Evolutionary conservation across 805 yeast species (phyloP).

Genomic region (Wickerhamiella sorbophila): DNA sequence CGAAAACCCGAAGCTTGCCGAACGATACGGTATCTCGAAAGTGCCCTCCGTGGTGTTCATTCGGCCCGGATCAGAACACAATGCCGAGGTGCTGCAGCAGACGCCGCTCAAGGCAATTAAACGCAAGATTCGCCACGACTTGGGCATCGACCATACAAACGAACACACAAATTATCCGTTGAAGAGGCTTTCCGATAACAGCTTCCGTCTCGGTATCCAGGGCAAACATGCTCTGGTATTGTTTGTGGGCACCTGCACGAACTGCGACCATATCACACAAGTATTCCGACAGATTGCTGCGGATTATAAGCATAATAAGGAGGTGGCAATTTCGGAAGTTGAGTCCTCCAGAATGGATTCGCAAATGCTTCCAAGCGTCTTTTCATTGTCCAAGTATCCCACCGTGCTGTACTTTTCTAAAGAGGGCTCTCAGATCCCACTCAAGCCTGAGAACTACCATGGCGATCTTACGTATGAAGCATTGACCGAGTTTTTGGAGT

Average conservation of each 20-base stretch:
- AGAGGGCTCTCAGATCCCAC: not conserved
- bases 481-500: not conserved
- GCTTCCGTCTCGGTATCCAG: conserved; percentile 1
- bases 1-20: conserved; percentile 35
- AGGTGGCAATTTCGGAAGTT: conserved; percentile 3
- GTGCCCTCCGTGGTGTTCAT: conserved; percentile 41
- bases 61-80: conserved; percentile 21
- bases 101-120: conserved; percentile 1
- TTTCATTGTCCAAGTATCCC: conserved; percentile 2
- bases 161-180: not conserved
- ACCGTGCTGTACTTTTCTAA: conserved; percentile 4
- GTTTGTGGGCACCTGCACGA: not conserved
- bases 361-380: not conserved
- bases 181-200: not conserved
- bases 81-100: not conserved
- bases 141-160: not conserved
- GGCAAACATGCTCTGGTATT: conserved; percentile 3
- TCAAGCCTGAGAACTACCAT: not conserved
- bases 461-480: not conserved
- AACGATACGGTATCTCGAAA: conserved; percentile 39
- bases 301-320: conserved; percentile 22
- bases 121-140: not conserved
- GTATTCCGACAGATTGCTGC: conserved; percentile 23
- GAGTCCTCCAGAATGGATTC: conserved; percentile 3
- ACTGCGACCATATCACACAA: conserved; percentile 25